Base-by-base conservation (phyloP, 805 yeast genomes). In the Metschnikowia corniflorae region DNA sequence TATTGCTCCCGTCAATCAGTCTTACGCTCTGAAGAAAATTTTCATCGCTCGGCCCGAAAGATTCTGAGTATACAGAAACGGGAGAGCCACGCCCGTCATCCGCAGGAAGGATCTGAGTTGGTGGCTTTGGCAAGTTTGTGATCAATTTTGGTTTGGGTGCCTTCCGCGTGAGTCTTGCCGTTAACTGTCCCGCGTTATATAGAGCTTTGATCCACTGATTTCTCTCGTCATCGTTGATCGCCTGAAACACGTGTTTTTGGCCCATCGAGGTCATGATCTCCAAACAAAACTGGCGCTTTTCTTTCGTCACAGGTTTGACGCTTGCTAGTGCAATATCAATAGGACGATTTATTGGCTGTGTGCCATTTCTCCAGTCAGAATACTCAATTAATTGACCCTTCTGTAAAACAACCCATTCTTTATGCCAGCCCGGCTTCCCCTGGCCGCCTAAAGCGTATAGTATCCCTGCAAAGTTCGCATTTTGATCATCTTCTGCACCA, bases 381-480 rank as follows among this genome's bases (percentile, higher is more conserved):
- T 75, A 86, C 53, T 86, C 93, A 29, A 70, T 67, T 27, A 87
- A 61, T 40, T 70, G 73, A 2, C 91, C 88, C n/a, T 77, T 75
- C 10, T 75, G 71, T 33, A 86, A 64, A 0, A 80, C 85, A 1
- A 87, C 84, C 89, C 95, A 85, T 55, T 82, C 88, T 51, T 86
- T 86, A 57, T 86, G 94, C 96, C 96, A 88, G 3, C 83, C 82
- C 16, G 67, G 74, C 41, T 74, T 75, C 0, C 79, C 78, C 39
- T 75, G 77, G 0, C 82, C 82, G 0, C 80, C 80, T 24, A 74
- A 61, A 2, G 77, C 68, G 50, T 73, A 78, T n/a, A 79, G 53
- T 9, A 78, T 68, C 1, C 83, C 85, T 6, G 65, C 52, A 37
- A 60, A 56, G 28, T 61, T 64, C 5, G 63, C 51, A 25, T 53